Evolutionary conservation across 176 grass and related monocot genomes (phyloP), one percentile per base, ranked within the genome.

Genomic region (Secale cereale): DNA sequence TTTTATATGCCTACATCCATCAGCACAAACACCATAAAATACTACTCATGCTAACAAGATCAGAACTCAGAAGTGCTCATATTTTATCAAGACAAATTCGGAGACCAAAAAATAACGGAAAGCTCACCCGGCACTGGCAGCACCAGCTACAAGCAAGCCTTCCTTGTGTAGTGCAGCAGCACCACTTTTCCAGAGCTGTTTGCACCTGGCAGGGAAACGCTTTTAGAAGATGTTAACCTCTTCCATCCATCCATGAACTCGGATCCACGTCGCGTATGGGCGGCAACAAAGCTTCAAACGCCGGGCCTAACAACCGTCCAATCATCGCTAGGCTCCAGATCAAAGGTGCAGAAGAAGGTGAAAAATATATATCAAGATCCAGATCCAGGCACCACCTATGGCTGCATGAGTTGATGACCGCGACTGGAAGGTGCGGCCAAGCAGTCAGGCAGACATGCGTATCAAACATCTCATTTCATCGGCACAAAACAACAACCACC

Each of bases 141-240:
- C 71, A 80, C 14, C 67, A 75, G 2, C 57, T 45, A 32, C 71
- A 40, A 67, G 40, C 64, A 41, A 11, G 39, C 39, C 39, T 40
- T 41, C 39, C n/a, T 4, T 26, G 0, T n/a, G 0, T 57, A 22
- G 26, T 1, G 61, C 4, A 9, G 23, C 59, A 27, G 1, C 41
- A 45, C 7, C 60, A 20, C 73, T 87, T 87, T 88, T 27, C 64
- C 73, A 50, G 50, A 13, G n/a, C 31, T 86, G 50, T 77, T 90
- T 64, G 74, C 63, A 89, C 37, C 60, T n/a, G 43, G 37, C 36
- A 30, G 4, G 4, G 31, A 48, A 50, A 57, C 31, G 25, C 46
- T 85, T 82, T 88, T 0, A 5, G 65, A 88, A 69, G 39, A 20
- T 83, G 48, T 57, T 15, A 43, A 19, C 35, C 41, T 62, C 32